Conservation (phyloP, 106 monocot genomes). For the Acorus gramineus region DNA sequence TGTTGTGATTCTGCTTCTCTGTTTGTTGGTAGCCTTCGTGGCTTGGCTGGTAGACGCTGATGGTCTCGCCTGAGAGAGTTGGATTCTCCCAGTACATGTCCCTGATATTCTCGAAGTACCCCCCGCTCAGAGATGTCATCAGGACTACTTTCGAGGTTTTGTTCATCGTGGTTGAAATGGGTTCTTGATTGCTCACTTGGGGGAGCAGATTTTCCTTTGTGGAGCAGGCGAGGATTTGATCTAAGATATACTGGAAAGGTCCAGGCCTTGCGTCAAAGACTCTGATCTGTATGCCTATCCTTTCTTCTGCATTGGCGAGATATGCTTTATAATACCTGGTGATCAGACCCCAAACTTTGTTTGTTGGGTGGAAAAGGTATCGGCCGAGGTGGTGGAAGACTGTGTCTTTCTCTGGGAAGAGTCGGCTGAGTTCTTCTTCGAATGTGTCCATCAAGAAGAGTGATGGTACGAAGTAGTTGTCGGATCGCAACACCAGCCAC, state of each 20-base stretch:
- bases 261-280: conserved; percentile 33
- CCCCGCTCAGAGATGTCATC: too few relatives aligned
- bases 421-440: conserved; percentile 34
- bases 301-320: conserved; percentile 44
- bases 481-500: conserved; percentile 63
- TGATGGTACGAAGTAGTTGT: conserved; percentile 71
- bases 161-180: too few relatives aligned
- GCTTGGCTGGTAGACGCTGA: too few relatives aligned
- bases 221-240: conserved; percentile 14
- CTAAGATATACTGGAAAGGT: conserved; percentile 23
- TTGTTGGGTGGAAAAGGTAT: conserved; percentile 77
- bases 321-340: conserved; percentile 64
- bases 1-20: too few relatives aligned
- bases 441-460: conserved; percentile 54
- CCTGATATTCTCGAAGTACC: too few relatives aligned
- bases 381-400: conserved; percentile 83
- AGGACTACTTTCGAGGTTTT: too few relatives aligned
- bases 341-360: conserved; percentile 67
- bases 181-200: conserved; percentile 1
- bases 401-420: conserved; percentile 70
- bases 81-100: too few relatives aligned
- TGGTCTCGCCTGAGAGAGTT: too few relatives aligned
- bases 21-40: too few relatives aligned
- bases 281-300: conserved; percentile 58
- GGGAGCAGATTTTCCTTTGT: conserved; percentile 13